Evolutionary conservation across 164 flowering plant species (phyloP).

Genomic region (Vitis cinerea): DNA sequence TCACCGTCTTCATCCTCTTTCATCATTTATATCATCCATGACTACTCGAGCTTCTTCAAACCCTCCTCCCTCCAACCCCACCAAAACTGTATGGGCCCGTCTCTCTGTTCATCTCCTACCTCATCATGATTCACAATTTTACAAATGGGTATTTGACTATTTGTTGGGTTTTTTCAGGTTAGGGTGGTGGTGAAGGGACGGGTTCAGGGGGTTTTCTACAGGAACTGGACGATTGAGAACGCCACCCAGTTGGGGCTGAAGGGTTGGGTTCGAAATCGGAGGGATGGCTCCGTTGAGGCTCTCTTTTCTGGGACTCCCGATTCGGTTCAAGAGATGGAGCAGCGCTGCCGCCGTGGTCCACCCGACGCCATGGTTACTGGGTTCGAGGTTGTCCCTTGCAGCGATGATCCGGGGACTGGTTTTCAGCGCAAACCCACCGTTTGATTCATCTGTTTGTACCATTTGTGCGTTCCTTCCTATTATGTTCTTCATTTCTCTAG

Average conservation of each 20-base stretch:
- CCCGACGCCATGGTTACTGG: slow-evolving; percentile 70
- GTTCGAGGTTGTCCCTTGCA: slow-evolving; percentile 52
- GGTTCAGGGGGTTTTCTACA: slow-evolving; percentile 87
- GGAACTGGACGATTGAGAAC: slow-evolving; percentile 89
- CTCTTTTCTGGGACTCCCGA: slow-evolving; percentile 67
- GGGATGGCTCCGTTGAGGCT: slow-evolving; percentile 70
- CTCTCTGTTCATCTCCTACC: background rate
- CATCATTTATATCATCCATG: slow-evolving; percentile 22
- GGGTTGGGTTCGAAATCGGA: slow-evolving; percentile 65
- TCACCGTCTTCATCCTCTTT: slow-evolving; percentile 15
- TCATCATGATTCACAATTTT: background rate
- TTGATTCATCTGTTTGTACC: slow-evolving; percentile 25
- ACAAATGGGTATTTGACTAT: background rate
- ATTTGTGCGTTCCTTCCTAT: background rate
- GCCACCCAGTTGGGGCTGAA: slow-evolving; percentile 63
- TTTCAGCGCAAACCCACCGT: slow-evolving; percentile 61
- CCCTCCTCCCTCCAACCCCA: slow-evolving; percentile 12
- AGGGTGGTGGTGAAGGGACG: slow-evolving; percentile 70
- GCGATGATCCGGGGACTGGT: slow-evolving; percentile 68
- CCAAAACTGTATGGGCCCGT: slow-evolving; percentile 26
- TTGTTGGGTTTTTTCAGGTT: slow-evolving; percentile 43
- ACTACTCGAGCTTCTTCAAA: slow-evolving; percentile 8
- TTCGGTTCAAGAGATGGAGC: slow-evolving; percentile 73
- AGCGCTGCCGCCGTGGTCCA: slow-evolving; percentile 80
- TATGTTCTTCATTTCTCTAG: no score